Evolutionary conservation across 345 rosid species (phyloP), one percentile per base, ranked within the genome.

Genomic region (Aegle marmelos): DNA sequence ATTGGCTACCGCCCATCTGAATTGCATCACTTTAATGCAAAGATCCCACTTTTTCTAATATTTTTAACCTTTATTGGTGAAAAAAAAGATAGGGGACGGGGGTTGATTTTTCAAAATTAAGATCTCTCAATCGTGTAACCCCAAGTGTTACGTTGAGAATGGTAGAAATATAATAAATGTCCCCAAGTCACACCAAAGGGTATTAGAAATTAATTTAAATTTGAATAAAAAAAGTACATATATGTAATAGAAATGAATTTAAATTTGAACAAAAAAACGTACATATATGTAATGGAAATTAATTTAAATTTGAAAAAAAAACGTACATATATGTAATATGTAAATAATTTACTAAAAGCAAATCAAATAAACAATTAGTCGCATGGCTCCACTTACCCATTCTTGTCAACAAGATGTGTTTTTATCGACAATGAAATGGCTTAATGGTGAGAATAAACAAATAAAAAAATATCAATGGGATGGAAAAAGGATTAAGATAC

Each of bases 331-430:
- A 17, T 11, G 50, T 3, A 70, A 60, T 24, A 37, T 37, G 17
- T 27, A 14, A 24, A 60, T 59, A 14, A 34, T 61, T 70, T 14
- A 53, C 53, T 34, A 33, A 33, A 76, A 68, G 50, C 25, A 37
- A 67, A 41, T 11, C 2, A 25, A 24, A 39, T 68, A n/a, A 25
- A 53, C 6, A 25, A 36, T 62, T 54, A 16, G 57, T n/a, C 34
- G 39, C 61, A 76, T 53, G 66, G 36, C 68, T 68, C 84, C 84
- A 75, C 82, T 78, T 58, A 48, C 54, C 27, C 41, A 36, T 14
- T 21, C 3, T 72, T 75, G 73, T 72, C 84, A 25, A n/a, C 36
- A 14, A 65, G 28, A 33, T 68, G 58, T 57, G 77, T 58, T 60
- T 60, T 79, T 37, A 8, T 21, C 45, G 34, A 21, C 25, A 79